Conservation (phyloP, 2,329 filamentous ascomycete species). For the Talaromyces sp. region DNA sequence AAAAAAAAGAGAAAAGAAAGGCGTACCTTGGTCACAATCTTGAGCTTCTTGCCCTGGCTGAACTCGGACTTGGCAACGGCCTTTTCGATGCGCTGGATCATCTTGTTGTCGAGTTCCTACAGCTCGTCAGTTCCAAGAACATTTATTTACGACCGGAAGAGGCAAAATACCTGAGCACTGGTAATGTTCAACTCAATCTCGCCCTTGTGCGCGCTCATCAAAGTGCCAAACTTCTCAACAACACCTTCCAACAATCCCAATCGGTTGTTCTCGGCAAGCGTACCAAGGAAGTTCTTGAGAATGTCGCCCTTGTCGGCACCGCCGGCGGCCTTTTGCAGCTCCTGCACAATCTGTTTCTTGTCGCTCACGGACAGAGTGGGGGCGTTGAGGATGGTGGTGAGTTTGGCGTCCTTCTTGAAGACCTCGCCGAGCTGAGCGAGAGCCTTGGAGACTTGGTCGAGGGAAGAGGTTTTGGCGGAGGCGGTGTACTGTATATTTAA, state of each 20-base stretch:
- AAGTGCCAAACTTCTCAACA: conserved; percentile 74
- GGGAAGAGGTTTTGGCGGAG: conserved; percentile 75
- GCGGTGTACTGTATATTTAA: conserved; percentile 75
- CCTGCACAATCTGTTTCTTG: conserved; percentile 78
- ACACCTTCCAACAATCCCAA: conserved; percentile 76
- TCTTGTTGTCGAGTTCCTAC: conserved; percentile 80
- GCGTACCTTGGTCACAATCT: conserved; percentile 81
- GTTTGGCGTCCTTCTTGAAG: conserved; percentile 78
- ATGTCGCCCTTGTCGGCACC: conserved; percentile 68
- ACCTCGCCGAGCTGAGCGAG: conserved; percentile 64
- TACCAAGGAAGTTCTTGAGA: conserved; percentile 86
- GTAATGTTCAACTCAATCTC: conserved; percentile 92
- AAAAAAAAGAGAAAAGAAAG: too few species aligned
- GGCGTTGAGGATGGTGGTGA: conserved; percentile 66
- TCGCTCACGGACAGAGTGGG: conserved; percentile 73
- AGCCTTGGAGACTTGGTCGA: conserved; percentile 80
- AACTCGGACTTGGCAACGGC: conserved; percentile 86
- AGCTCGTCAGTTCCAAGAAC: not conserved
- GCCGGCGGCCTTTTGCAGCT: conserved; percentile 80
- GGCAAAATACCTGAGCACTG: conserved; percentile 68
- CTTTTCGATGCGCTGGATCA: conserved; percentile 75
- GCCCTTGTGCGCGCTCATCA: conserved; percentile 84
- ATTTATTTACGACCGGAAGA: not conserved
- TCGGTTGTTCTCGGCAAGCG: conserved; percentile 95
- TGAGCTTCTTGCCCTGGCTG: conserved; percentile 92